A percentile compares a stretch with the other conserved stretches of the same genome.
Conservation (phyloP, 441 rosid genomes). For the Gossypium gossypioides region DNA sequence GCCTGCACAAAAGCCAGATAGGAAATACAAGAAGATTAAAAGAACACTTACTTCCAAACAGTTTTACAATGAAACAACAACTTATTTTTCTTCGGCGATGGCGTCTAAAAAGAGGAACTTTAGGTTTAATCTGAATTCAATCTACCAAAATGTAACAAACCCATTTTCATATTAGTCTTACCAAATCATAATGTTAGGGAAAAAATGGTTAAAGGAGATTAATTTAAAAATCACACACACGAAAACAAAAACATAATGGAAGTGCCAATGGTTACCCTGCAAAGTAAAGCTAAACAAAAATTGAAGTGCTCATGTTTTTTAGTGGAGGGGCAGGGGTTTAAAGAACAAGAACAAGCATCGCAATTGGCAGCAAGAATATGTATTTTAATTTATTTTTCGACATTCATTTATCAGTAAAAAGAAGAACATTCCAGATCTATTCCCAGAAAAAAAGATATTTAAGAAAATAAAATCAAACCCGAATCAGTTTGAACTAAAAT, state of each 20-base stretch:
- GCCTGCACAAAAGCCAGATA: slow-evolving; percentile 6
- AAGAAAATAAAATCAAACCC: neutral
- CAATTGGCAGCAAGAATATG: too few relatives aligned
- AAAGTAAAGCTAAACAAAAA: neutral
- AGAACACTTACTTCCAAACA: neutral
- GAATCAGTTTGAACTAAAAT: neutral
- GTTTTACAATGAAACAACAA: slow-evolving; percentile 3
- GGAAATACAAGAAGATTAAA: neutral
- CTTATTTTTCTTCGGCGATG: neutral
- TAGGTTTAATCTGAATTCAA: neutral
- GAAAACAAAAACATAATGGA: neutral
- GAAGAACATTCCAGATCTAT: neutral
- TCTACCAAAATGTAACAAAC: neutral
- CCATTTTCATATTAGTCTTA: neutral
- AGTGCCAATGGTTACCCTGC: neutral
- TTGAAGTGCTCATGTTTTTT: neutral
- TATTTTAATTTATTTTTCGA: neutral
- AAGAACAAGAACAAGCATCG: too few relatives aligned
- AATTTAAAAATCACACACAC: neutral
- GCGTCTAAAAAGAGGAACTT: neutral
- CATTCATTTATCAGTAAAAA: neutral
- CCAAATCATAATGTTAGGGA: neutral
- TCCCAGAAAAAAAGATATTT: neutral
- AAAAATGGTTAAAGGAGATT: neutral
- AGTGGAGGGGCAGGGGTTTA: too few relatives aligned